Percentiles rank a stretch among this genome's conserved stretches.
phyloP scores from a whole-genome alignment of 192 early-diverging fungal genomes.

The Lobosporangium transversale region DNA sequence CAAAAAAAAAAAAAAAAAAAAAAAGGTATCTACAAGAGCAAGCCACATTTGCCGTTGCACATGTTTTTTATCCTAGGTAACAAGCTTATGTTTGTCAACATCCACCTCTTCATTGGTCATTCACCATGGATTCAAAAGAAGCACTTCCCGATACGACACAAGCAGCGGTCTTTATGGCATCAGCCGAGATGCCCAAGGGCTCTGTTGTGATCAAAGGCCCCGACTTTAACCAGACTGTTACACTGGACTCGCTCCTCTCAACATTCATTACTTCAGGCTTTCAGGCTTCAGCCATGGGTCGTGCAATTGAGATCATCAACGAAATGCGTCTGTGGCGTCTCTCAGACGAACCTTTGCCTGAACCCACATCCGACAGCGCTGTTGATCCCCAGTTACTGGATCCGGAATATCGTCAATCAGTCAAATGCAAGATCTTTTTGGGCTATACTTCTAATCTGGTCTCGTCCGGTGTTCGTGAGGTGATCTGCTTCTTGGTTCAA shows the following conservation, averaged over 20 bases:
- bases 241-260: slow-evolving; percentile 75
- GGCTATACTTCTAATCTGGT: slow-evolving; percentile 99
- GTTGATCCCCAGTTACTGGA: slow-evolving; percentile 67
- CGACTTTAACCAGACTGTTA: slow-evolving; percentile 90
- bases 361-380: slow-evolving; percentile 10
- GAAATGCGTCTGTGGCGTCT: slow-evolving; percentile 91
- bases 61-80: too few relatives aligned
- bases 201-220: slow-evolving; percentile 80
- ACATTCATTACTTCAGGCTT: slow-evolving; percentile 88
- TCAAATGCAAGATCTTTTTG: slow-evolving; percentile 97
- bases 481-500: slow-evolving; percentile 90
- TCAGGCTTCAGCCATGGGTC: slow-evolving; percentile 90
- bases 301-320: slow-evolving; percentile 92
- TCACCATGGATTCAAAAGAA: slow-evolving; percentile 21
- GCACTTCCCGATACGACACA: slow-evolving; percentile 25
- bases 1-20: too few relatives aligned
- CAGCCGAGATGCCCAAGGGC: slow-evolving; percentile 74
- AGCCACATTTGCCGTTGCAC: too few relatives aligned
- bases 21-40: too few relatives aligned
- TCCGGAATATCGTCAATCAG: slow-evolving; percentile 65
- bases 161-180: slow-evolving; percentile 75
- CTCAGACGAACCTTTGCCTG: slow-evolving; percentile 79
- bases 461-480: slow-evolving; percentile 93
- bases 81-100: too few relatives aligned
- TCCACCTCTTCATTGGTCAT: not conserved